Base-by-base conservation (phyloP, 2,329 filamentous ascomycete species). In the Calonectria honghensis region DNA sequence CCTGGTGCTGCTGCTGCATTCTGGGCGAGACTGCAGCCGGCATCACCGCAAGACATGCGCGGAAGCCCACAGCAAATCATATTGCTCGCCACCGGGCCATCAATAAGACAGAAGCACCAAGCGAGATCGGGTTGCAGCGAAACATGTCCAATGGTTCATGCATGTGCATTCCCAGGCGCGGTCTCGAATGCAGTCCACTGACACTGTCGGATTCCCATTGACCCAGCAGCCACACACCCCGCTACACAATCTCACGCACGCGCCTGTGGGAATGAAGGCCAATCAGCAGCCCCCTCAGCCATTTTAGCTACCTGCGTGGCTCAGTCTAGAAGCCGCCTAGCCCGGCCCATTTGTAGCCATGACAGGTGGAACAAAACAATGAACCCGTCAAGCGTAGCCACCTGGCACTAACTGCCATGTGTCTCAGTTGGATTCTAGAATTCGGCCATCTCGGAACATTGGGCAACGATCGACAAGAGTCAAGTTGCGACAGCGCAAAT, bases 251-350 rank as follows among this genome's bases (percentile, higher is more conserved):
- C 27, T 63, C 57, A 63, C 29, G 37, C 2, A 37, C 24, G 35
- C 24, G 27, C 27, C 37, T 1, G 9, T 4, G 29, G 35, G 24
- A 41, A 63, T 41, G 24, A 5, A 37, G 16, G 57, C 57, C 57
- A 63, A 63, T 63, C 37, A 29, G 57, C 32, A 7, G 35, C 16
- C 20, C 32, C 37, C 16, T 16, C 24, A 20, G 24, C 24, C 24
- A 37, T 18, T 18, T 41, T 29, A 13, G 10, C 37, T 63, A 63
- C 35, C 13, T 16, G 24, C 57, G 57, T 45, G 35, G 57, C 57
- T 63, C 57, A 41, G 57, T 63, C 57, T 63, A 63, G 57, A 63
- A 63, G 57, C 37, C 57, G 41, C 57, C 4, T 63, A 29, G 35
- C 57, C 57, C 57, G 31, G 16, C 35, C 35, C 27, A 35, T 27